These are phyloP conservation scores for Astrothelium subdiscretum DNA, from an alignment of 495 filamentous ascomycete species.

Conservation along the genomic window DNA sequence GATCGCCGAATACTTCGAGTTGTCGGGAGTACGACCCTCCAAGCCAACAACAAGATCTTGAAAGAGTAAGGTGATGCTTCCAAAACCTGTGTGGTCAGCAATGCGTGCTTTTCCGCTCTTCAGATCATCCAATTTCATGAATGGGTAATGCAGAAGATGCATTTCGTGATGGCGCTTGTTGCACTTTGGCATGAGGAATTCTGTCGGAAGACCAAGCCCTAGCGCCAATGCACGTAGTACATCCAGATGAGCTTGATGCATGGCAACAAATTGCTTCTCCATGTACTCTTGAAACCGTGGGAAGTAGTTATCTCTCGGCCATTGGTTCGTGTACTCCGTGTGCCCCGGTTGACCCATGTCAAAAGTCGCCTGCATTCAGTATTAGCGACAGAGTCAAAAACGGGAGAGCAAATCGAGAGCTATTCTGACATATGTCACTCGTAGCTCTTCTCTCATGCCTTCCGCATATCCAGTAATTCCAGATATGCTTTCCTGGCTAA, in stretches of 20 bases:
- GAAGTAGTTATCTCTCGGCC: background rate
- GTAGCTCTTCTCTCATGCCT: background rate
- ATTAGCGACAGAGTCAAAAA: background rate
- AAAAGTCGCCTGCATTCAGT: background rate
- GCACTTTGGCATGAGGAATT: background rate
- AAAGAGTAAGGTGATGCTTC: background rate
- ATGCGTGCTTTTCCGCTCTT: background rate
- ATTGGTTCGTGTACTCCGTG: background rate
- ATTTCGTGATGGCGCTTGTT: background rate
- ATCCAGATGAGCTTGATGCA: background rate
- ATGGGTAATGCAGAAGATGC: background rate
- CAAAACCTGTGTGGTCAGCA: background rate
- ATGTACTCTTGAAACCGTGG: background rate
- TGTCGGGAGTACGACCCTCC: background rate
- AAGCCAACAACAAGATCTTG: background rate
- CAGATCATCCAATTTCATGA: background rate
- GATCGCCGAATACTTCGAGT: background rate
- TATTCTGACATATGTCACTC: background rate
- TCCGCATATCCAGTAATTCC: background rate
- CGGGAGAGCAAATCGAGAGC: background rate
- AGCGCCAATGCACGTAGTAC: background rate
- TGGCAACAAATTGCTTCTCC: background rate
- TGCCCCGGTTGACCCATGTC: background rate
- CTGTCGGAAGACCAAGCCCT: background rate
- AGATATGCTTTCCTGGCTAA: background rate